A percentile compares a stretch with the other conserved stretches of the same genome.
phyloP scores from a whole-genome alignment of 441 rosid species.

The Bocquillonia castaneifolia region DNA sequence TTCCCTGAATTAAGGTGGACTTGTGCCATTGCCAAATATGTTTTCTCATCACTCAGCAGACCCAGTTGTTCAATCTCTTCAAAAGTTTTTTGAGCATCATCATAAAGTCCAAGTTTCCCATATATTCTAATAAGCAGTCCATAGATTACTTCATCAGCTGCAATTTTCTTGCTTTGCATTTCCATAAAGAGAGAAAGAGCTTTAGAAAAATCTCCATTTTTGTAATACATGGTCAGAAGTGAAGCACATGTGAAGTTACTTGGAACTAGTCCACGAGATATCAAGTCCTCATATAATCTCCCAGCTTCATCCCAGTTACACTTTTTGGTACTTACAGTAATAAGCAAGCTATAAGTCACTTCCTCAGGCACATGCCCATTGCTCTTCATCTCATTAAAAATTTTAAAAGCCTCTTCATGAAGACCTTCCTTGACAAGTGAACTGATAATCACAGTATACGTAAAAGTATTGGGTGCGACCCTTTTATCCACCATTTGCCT shows the following conservation, averaged over 20 bases:
- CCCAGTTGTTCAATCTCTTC: slow-evolving; percentile 55
- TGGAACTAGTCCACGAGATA: slow-evolving; percentile 56
- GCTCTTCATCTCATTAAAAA: slow-evolving; percentile 63
- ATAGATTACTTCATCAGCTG: slow-evolving; percentile 78
- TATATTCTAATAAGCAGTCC: slow-evolving; percentile 87
- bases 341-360: slow-evolving; percentile 69
- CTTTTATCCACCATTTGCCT: slow-evolving; percentile 53
- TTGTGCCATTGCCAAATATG: slow-evolving; percentile 89
- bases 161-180: slow-evolving; percentile 60
- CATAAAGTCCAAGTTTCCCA: slow-evolving; percentile 77
- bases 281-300: slow-evolving; percentile 66
- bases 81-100: slow-evolving; percentile 69
- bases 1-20: slow-evolving; percentile 67
- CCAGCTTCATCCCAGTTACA: slow-evolving; percentile 57
- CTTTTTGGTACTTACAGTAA: slow-evolving; percentile 46
- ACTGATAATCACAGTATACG: slow-evolving; percentile 71
- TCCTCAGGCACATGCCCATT: slow-evolving; percentile 70
- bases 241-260: slow-evolving; percentile 93
- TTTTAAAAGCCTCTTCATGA: slow-evolving; percentile 55
- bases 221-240: slow-evolving; percentile 71
- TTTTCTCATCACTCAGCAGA: slow-evolving; percentile 69
- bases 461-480: slow-evolving; percentile 57
- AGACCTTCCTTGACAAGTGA: slow-evolving; percentile 62
- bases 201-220: slow-evolving; percentile 63
- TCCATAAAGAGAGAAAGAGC: slow-evolving; percentile 81